Evolutionary conservation across 352 stramenopile genomes (phyloP).

Genomic region (Phytophthora pistaciae): DNA sequence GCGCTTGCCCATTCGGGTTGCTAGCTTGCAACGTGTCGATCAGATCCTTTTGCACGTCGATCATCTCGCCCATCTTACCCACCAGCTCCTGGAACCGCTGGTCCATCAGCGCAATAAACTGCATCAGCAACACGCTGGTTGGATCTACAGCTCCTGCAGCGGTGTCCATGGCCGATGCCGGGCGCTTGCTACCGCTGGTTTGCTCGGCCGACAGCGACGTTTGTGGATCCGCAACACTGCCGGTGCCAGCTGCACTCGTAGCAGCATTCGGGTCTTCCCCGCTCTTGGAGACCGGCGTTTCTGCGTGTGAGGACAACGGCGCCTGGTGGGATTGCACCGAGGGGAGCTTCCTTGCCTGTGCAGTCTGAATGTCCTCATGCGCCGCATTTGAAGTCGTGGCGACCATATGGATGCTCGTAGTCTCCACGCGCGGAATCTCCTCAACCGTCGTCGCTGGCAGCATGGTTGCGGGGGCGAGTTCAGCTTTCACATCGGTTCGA

Average conservation of each 20-base stretch:
- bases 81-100: constrained; percentile 80
- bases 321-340: constrained; percentile 14
- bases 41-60: constrained; percentile 76
- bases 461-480: constrained; percentile 8
- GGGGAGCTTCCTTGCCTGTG: constrained; percentile 19
- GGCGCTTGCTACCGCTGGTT: constrained; percentile 37
- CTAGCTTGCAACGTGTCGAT: constrained; percentile 66
- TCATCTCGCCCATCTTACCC: constrained; percentile 79
- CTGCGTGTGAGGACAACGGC: constrained; percentile 14
- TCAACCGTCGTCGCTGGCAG: constrained; percentile 7
- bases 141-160: constrained; percentile 31
- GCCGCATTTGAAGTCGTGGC: constrained; percentile 5
- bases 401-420: not conserved
- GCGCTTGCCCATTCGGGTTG: constrained; percentile 42
- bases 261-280: constrained; percentile 2
- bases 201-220: constrained; percentile 9
- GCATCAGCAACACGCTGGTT: constrained; percentile 51
- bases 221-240: not conserved
- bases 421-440: constrained; percentile 10
- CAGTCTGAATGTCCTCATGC: constrained; percentile 13
- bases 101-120: constrained; percentile 75
- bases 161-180: constrained; percentile 34
- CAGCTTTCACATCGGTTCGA: constrained; percentile 17
- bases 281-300: constrained; percentile 8
- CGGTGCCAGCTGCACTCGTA: not conserved